Evolutionary conservation across 1,139 yeast genomes (phyloP), one percentile per base, ranked within the genome.

Genomic region (Taphrina betulina): DNA sequence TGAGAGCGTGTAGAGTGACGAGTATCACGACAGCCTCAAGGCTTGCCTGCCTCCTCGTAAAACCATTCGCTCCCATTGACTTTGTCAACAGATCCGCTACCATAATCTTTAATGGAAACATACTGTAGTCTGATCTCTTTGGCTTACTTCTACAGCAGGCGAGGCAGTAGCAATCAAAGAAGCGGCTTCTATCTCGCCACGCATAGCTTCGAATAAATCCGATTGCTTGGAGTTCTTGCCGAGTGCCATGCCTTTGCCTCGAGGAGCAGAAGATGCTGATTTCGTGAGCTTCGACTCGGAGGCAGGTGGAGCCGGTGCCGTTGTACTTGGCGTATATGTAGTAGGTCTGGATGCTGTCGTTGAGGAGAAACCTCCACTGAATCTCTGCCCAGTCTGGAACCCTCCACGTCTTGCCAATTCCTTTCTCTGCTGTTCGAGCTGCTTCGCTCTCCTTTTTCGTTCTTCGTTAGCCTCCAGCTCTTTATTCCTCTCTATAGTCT

Each of bases 401-500:
- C 44, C 51, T 22, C 23, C 26, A 63, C 82, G 81, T 64, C 80
- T 79, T 59, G 84, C 83, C 71, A 83, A 79, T 69, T 88, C 96
- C 66, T 82, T 83, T 70, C 95, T 81, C 64, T 73, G 76, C 63
- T 69, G 61, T 67, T 90, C 96, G 62, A 94, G 85, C 71, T 92
- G 96, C 71, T 85, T 87, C 48, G 97, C 98, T 69, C 88, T 83
- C 71, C 95, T 85, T 74, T 90, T 92, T 71, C 97, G 84, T 72
- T 92, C 96, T 71, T 92, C 98, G 53, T 89, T 84, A 42, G 98
- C 98, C 72, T 92, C 98, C 68, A 88, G 76, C 73, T 92, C 98
- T 73, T 92, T 94, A 73, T 92, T 92, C 60, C 58, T 82, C 71
- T 92, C 97, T 66, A 94, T 92, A 68, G 92, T 90, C 70, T 94